Evolutionary conservation across 169 alveolate species (phyloP).

Genomic region (Toxoplasma gondii): DNA sequence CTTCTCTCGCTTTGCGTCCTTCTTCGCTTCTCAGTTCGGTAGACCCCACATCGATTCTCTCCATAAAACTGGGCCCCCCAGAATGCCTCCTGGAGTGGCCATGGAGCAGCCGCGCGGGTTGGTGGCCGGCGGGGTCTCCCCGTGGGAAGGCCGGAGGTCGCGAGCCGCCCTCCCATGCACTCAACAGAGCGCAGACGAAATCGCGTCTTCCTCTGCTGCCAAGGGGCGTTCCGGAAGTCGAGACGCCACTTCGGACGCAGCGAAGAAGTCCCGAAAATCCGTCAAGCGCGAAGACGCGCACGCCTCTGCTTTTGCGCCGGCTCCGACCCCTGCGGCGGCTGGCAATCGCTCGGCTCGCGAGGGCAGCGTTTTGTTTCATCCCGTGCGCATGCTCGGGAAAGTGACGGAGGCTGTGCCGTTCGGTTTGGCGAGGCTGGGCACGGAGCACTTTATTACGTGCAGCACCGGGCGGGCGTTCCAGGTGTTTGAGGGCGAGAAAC

Average conservation of each 20-base stretch:
- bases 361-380: slow-evolving; percentile 17
- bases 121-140: not conserved
- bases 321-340: not conserved
- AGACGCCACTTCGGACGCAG: not conserved
- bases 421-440: not conserved
- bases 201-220: too few relatives aligned
- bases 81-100: not conserved
- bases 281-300: not conserved
- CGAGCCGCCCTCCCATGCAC: too few relatives aligned
- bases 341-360: not conserved
- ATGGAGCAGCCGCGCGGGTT: not conserved
- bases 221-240: too few relatives aligned
- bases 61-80: not conserved
- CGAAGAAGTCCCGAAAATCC: not conserved
- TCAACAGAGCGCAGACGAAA: too few relatives aligned
- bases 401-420: slow-evolving; percentile 21
- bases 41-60: too few relatives aligned
- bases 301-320: not conserved
- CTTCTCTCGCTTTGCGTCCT: too few relatives aligned
- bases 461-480: slow-evolving; percentile 21
- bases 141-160: not conserved
- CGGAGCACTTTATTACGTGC: slow-evolving; percentile 22
- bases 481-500: slow-evolving; percentile 10
- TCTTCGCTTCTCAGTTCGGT: too few relatives aligned
- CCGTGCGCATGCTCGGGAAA: slow-evolving; percentile 27